Evolutionary conservation across 1,284 basidiomycete species (phyloP), one percentile per base, ranked within the genome.

Genomic region (Schizophyllum amplum): DNA sequence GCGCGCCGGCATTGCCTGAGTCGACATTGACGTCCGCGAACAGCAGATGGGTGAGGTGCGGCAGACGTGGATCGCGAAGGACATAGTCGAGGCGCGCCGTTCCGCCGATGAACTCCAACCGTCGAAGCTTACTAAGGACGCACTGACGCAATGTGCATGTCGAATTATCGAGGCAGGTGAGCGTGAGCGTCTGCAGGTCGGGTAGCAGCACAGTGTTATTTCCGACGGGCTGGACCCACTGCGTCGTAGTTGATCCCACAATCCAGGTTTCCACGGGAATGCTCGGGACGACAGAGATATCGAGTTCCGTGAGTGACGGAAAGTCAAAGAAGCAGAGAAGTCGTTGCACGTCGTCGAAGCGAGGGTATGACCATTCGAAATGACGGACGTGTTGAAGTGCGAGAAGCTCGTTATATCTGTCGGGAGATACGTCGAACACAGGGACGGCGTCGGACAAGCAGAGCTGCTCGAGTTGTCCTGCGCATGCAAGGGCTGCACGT

Each of bases 291-390:
- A 55, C 56, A n/a, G 64, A 62, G 24, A 76, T 57, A 56, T 76
- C 73, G 22, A 77, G 60, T 48, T 65, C 71, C 55, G 72, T 68
- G 42, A 76, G 64, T 6, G 58, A 64, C 5, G 72, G 72, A 7
- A 64, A 52, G 27, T 67, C 60, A 57, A 75, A 63, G 57, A 73
- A 68, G 52, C 67, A 66, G 42, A 77, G 63, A 24, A 77, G 63
- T 53, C 67, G 61, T 50, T 69, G 67, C 20, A 75, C 61, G 42
- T 71, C 71, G 13, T 61, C 60, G 23, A 68, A 57, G 47, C 65
- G 69, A 5, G 70, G 73, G 59, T 69, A 73, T n/a, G 67, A 72
- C 72, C 74, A 76, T 27, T 74, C 71, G 24, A 77, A 59, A 24
- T 63, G 61, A 50, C 69, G 72, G 25, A 76, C 66, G 54, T 66